Conservation (phyloP, 2,329 filamentous ascomycete species). For the Colletotrichum navitas region DNA sequence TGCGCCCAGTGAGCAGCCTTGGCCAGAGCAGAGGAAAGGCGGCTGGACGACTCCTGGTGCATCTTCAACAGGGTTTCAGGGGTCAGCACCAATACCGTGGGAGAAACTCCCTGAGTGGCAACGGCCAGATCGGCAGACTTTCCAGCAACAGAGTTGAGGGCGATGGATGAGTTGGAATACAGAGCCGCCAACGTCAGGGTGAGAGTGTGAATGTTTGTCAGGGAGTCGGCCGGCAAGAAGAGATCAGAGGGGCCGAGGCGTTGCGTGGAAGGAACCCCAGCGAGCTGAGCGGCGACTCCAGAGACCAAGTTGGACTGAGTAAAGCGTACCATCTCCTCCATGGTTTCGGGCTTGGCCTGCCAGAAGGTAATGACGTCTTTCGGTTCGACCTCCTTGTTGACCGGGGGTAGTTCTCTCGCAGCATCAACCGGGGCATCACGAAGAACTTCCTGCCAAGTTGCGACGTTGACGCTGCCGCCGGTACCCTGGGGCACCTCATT, state of each 20-base stretch:
- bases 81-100: slow-evolving; percentile 85
- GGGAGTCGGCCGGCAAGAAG: slow-evolving; percentile 85
- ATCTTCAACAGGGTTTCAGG: slow-evolving; percentile 78
- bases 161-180: slow-evolving; percentile 85
- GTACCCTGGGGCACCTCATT: slow-evolving; percentile 85
- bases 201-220: slow-evolving; percentile 84
- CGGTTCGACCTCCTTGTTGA: slow-evolving; percentile 66
- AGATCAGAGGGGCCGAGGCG: slow-evolving; percentile 81
- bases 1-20: slow-evolving; percentile 79
- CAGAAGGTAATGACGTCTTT: slow-evolving; percentile 76
- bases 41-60: slow-evolving; percentile 71
- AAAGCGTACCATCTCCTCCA: slow-evolving; percentile 83
- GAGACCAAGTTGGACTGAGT: slow-evolving; percentile 87
- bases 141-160: slow-evolving; percentile 89
- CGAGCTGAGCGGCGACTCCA: slow-evolving; percentile 83
- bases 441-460: slow-evolving; percentile 94
- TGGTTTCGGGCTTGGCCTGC: slow-evolving; percentile 64
- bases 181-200: slow-evolving; percentile 85
- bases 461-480: slow-evolving; percentile 80
- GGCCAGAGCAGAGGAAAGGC: slow-evolving; percentile 72
- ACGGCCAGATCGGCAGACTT: slow-evolving; percentile 77
- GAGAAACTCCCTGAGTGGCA: slow-evolving; percentile 80
- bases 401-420: slow-evolving; percentile 73
- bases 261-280: slow-evolving; percentile 80
- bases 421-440: slow-evolving; percentile 73